phyloP scores from a whole-genome alignment of 2,329 filamentous ascomycete genomes.

The Daldinia sp. region DNA sequence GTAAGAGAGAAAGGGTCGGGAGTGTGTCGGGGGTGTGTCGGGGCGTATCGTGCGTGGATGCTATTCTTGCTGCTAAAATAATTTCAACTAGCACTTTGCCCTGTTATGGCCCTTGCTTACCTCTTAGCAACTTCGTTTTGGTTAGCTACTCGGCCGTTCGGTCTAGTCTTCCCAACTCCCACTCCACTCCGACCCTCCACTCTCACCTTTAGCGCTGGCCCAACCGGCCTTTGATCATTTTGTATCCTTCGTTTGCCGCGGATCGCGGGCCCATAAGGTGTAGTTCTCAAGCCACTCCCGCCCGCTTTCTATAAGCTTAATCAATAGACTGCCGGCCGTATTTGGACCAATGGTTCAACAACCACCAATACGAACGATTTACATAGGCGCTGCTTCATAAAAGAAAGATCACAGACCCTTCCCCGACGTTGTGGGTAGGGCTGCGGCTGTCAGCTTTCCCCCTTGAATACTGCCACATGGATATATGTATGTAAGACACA shows the following conservation, averaged over 20 bases:
- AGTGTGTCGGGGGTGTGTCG: neutral
- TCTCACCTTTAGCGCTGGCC: conserved; percentile 3
- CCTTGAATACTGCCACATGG: conserved; percentile 9
- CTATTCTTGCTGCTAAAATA: conserved; percentile 10
- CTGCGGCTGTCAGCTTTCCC: conserved; percentile 26
- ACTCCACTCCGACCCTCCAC: conserved; percentile 11
- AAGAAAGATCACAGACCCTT: neutral
- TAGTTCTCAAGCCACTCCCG: conserved; percentile 29
- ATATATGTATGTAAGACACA: conserved; percentile 10
- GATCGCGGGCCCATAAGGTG: conserved; percentile 17
- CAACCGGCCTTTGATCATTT: conserved; percentile 1
- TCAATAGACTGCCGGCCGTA: conserved; percentile 24
- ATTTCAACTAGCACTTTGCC: conserved; percentile 9
- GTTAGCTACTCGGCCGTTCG: conserved; percentile 22
- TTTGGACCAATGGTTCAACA: conserved; percentile 26
- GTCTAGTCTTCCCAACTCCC: conserved; percentile 16
- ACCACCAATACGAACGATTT: neutral
- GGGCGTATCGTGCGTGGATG: conserved; percentile 4
- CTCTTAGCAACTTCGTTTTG: conserved; percentile 13
- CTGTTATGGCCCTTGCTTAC: conserved; percentile 22
- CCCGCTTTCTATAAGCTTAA: conserved; percentile 28
- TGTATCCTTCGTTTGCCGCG: conserved; percentile 18
- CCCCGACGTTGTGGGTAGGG: conserved; percentile 5
- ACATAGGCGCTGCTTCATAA: neutral
- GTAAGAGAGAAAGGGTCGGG: conserved; percentile 5